Evolutionary conservation across 1,284 basidiomycete genomes (phyloP), one percentile per base, ranked within the genome.

Genomic region (Ganoderma lingzhi): DNA sequence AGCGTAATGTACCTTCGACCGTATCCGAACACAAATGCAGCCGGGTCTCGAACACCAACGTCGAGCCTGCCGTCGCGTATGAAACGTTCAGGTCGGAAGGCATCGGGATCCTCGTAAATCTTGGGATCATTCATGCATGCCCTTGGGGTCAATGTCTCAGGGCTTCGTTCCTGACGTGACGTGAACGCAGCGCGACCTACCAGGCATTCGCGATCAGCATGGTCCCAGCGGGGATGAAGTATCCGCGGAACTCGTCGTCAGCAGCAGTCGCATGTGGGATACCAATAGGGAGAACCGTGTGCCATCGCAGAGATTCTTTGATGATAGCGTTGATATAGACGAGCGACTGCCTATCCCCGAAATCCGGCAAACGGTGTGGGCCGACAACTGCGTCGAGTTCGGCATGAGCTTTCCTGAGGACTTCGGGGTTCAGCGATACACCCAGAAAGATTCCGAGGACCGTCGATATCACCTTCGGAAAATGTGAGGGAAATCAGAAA

Each of bases 321-420:
- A 35, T 35, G 35, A 35, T 35, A 35, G 35, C 68, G 5, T 71
- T 58, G n/a, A 77, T 76, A 9, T 70, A 70, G 30, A 55, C 35
- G 48, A 80, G 75, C 8, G 67, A 71, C 0, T 80, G 39, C 32
- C 39, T 51, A 51, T 64, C 63, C 8, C 53, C 35, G 23, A 55
- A 55, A 53, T 64, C 23, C 1, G 63, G 80, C 28, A 82, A 53
- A 45, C 78, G 73, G 19, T 75, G 71, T 14, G 48, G 39, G 2
- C 76, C 77, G 12, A 81, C 73, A 2, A 80, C 71, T 14, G 58
- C 35, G 67, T 81, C 78, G 9, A 82, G 72, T 66, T 82, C 80
- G 0, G 66, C 67, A 58, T 81, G 81, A 14, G 77, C 75, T 41
- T 74, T 75, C 45, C 62, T 58, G 39, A 76, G 74, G 3, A 77